Base-by-base conservation (phyloP, 2,329 filamentous ascomycete species). In the Capronia americana region DNA sequence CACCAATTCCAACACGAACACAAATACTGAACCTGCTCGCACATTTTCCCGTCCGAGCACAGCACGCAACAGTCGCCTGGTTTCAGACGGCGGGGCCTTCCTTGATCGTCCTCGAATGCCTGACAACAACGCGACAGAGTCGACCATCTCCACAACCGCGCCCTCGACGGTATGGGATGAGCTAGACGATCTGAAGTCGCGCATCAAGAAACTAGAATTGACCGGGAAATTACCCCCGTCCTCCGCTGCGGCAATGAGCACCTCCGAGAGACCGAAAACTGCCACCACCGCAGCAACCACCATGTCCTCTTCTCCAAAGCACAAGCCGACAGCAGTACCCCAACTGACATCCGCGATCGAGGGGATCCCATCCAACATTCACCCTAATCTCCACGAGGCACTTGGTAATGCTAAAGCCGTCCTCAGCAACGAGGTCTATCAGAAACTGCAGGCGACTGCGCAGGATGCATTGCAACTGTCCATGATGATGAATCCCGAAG, bases 111-210 rank as follows among this genome's bases (percentile, higher is more conserved):
- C 73, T 70, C 56, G 76, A 74, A 7, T 77, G 78, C 63, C 75
- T 74, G 62, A 73, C 70, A 57, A 77, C 69, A 66, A 70, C 71
- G 61, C 78, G 76, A 93, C 92, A 0, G 92, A 95, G 73, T 98
- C 95, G 0, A 94, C 91, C 0, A 85, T 91, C 38, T 98, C 95
- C 0, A 95, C 92, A 0, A 93, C 90, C 1, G 92, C 92, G 1
- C 92, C 93, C 12, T 96, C 93, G 1, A 97, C 93, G 0, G 92
- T 99, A 2, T 99, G 95, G 95, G 95, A 98, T 76, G 95, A 99
- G 78, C 81, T 99, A 30, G 95, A 98, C 73, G 95, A 98, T 70
- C 81, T 99, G 55, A 98, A 98, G 77, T 95, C 92, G 48, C 88
- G 95, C 32, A 97, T 99, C 73, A 89, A 92, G 72, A 91, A 92